Evolutionary conservation across 2,329 filamentous ascomycete genomes (phyloP).

Genomic region (Zopfia rhizophila): DNA sequence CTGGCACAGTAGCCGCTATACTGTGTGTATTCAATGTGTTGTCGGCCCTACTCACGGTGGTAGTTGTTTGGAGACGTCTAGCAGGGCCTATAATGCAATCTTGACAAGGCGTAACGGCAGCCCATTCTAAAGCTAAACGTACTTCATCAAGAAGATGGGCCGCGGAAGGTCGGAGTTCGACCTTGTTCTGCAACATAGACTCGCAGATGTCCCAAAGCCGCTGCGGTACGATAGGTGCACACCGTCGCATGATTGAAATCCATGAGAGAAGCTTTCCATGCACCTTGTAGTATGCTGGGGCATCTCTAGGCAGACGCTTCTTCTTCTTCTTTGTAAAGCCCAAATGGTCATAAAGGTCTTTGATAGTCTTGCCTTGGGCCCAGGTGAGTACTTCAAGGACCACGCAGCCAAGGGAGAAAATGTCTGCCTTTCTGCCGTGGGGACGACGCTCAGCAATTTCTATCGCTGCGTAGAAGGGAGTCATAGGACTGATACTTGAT

Average conservation of each 20-base stretch:
- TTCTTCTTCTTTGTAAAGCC: constrained; percentile 13
- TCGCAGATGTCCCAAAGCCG: constrained; percentile 21
- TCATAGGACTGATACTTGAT: constrained; percentile 15
- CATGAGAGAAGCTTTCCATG: constrained; percentile 14
- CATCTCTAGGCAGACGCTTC: neutral
- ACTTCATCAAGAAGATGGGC: constrained; percentile 11
- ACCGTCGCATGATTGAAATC: constrained; percentile 12
- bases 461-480: constrained; percentile 17
- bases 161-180: constrained; percentile 14
- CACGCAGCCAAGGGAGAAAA: constrained; percentile 23
- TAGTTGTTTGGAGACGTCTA: too few species aligned
- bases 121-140: constrained; percentile 7
- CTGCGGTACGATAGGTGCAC: neutral
- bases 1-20: too few species aligned
- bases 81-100: constrained; percentile 3
- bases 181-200: constrained; percentile 15
- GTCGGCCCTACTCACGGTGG: too few species aligned
- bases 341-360: constrained; percentile 14
- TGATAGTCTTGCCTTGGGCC: constrained; percentile 14
- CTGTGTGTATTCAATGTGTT: too few species aligned
- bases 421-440: constrained; percentile 21
- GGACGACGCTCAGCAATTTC: constrained; percentile 15
- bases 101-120: neutral
- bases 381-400: constrained; percentile 14
- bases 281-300: constrained; percentile 16